Base-by-base conservation (phyloP, 306 rosid species). In the Arachis hypogaea region DNA sequence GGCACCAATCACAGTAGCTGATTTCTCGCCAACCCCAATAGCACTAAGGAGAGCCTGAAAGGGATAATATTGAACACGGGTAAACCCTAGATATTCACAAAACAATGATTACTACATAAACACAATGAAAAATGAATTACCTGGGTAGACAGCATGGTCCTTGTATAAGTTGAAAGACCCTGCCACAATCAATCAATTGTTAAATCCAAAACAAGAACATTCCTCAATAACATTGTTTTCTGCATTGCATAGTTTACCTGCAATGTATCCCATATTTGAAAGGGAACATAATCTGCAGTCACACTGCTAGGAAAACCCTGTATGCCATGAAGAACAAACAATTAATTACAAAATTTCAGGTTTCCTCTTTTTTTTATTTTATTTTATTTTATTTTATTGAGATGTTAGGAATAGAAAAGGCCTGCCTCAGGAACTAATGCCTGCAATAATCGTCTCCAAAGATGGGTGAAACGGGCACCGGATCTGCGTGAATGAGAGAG, bases 111-210 rank as follows among this genome's bases (percentile, higher is more conserved):
- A 8, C 16, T 5, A 33, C 9, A 42, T 30, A 64, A 42, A 72
- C 11, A 28, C 7, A 59, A 9, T 30, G 62, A 66, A 74, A 10
- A 12, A 71, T 36, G 75, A 22, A 88, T 85, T 85, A 91, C 98
- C 86, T 94, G 98, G 64, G 97, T 94, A 47, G 97, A 94, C 82
- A 94, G 97, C 98, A 94, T 94, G 73, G 92, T 91, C 87, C 98
- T 82, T 47, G 88, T 86, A 83, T 94, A 94, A 4, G 98, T 94
- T 22, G 97, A 94, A 60, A 94, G 92, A 14, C 98, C 98, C 97
- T 94, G 72, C 76, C 52, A 63, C 3, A 11, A 65, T 43, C 66
- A 72, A 54, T 68, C 42, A 11, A 58, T 44, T 33, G 66, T 70
- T 33, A 77, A 84, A 38, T 63, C 22, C n/a, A 33, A 97, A 5